Conservation (phyloP, 495 filamentous ascomycete species). For the Pyrenula massariospora region DNA sequence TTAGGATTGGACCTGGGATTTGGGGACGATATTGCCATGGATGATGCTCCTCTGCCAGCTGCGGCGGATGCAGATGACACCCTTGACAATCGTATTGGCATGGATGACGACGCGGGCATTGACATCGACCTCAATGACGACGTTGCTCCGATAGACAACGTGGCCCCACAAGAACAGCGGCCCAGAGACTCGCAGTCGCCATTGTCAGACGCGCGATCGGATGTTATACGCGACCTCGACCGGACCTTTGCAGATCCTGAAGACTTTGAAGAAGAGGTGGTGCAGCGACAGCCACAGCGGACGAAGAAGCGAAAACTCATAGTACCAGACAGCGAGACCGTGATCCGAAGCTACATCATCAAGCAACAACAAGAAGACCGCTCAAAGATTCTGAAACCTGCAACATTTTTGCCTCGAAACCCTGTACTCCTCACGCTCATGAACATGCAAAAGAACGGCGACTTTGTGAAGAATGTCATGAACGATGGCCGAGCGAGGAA, state of each 20-base stretch:
- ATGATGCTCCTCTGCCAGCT: conserved; percentile 23
- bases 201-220: conserved; percentile 28
- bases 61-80: conserved; percentile 19
- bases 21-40: conserved; percentile 35
- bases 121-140: conserved; percentile 38
- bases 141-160: conserved; percentile 21
- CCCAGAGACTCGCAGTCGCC: conserved; percentile 42
- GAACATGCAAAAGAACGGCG: conserved; percentile 77
- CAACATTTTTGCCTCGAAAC: conserved; percentile 73
- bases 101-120: conserved; percentile 34
- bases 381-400: conserved; percentile 66
- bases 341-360: conserved; percentile 47
- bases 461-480: conserved; percentile 68
- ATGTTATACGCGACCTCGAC: conserved; percentile 46
- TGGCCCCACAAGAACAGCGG: conserved; percentile 35
- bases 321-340: conserved; percentile 52
- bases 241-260: conserved; percentile 31
- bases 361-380: conserved; percentile 69
- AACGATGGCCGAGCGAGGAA: conserved; percentile 61
- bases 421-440: conserved; percentile 77
- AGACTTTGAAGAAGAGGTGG: conserved; percentile 36
- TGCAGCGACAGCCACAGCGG: conserved; percentile 48
- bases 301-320: conserved; percentile 70
- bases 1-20: conserved; percentile 37
- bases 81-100: conserved; percentile 14